These are phyloP conservation scores for Triglochin maritima DNA, from an alignment of 106 monocot species.

Conservation along the genomic window DNA sequence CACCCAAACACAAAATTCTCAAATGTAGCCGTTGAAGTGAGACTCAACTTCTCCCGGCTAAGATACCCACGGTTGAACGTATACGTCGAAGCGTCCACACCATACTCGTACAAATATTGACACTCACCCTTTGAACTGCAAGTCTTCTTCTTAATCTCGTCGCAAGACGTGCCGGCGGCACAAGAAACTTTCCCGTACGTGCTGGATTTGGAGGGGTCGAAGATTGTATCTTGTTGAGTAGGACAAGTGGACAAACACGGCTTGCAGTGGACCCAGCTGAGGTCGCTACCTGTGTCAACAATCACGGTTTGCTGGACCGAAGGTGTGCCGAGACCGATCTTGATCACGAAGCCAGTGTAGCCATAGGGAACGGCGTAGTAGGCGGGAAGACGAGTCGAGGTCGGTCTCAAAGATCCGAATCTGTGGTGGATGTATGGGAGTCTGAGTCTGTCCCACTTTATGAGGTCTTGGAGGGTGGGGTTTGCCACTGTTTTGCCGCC, in stretches of 20 bases:
- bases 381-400: no score
- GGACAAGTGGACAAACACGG: no score
- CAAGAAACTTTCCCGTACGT: conserved; percentile 11
- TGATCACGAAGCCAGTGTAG: conserved; percentile 21
- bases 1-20: conserved; percentile 10
- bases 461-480: no score
- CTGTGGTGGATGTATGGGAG: no score
- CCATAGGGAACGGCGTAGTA: no score
- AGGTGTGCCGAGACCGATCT: conserved; percentile 14
- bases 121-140: background rate
- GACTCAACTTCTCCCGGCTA: conserved; percentile 3
- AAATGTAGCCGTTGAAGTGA: conserved; percentile 2
- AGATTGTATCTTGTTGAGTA: conserved; percentile 10
- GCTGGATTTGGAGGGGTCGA: conserved; percentile 8
- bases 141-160: no score
- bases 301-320: conserved; percentile 6
- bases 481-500: no score
- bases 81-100: conserved; percentile 3
- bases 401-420: no score
- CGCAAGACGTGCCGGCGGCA: background rate
- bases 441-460: no score
- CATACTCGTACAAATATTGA: conserved; percentile 2
- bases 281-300: conserved; percentile 13
- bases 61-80: conserved; percentile 4
- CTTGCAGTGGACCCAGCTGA: conserved; percentile 19